Base-by-base conservation (phyloP, 345 rosid species). In the Aethionema arabicum region DNA sequence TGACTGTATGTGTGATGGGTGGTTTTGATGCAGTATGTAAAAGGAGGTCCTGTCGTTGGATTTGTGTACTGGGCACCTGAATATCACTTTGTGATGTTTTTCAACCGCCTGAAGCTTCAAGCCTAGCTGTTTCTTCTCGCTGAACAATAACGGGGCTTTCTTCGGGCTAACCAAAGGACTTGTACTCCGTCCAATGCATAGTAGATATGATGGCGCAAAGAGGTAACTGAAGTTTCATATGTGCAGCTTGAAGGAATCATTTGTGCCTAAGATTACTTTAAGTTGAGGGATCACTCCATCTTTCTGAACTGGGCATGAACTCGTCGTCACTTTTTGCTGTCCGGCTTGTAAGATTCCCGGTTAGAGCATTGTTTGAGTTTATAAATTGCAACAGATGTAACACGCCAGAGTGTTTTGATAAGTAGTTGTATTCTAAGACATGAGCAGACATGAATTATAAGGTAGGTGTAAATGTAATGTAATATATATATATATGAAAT, bases 41-140 rank as follows among this genome's bases (percentile, higher is more conserved):
- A 85, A 84, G 95, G 90, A 61, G 97, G 95, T 15, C 98, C 96
- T n/a, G 87, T 92, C 6, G 87, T 89, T 54, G 98, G 97, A 72
- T 92, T 92, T 68, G 81, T 89, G 31, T 85, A 85, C 49, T 89
- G 99, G 97, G 99, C 85, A 56, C 97, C 98, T 55, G 95, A 92
- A 77, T 82, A 89, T 79, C 97, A 87, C 72, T 87, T 85, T 81
- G 82, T 92, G 83, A 83, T 84, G 80, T 85, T 92, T 81, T 89
- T 89, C 68, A 87, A 87, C 72, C 91, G 90, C 45, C 78, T 89
- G 72, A 80, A 80, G 76, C 91, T 89, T 70, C 90, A 84, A 65
- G 62, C 82, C 36, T 82, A 76, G 85, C 70, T 48, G 40, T 11
- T 27, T 32, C 52, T 72, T 66, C 64, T 37, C 33, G 7, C 39